Conservation (phyloP, 306 rosid genomes). For the Rubus parviflorus region DNA sequence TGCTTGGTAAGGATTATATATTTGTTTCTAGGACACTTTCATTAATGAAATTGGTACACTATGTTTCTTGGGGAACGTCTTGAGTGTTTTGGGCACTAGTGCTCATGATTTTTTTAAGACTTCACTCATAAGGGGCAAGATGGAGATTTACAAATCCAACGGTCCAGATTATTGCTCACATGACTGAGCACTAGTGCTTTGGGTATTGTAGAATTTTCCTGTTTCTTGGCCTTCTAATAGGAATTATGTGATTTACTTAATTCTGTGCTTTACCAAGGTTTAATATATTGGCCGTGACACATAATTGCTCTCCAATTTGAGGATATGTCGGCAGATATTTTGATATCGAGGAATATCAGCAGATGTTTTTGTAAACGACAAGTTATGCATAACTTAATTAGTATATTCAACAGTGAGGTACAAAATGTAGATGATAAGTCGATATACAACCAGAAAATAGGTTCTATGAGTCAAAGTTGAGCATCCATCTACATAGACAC, state of each 20-base stretch:
- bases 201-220: too few relatives aligned
- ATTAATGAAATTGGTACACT: too few relatives aligned
- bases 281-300: too few relatives aligned
- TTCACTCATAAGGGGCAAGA: too few relatives aligned
- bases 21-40: conserved; percentile 12
- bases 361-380: neutral
- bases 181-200: too few relatives aligned
- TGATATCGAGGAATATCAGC: neutral
- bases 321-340: neutral
- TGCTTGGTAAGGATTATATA: conserved; percentile 71
- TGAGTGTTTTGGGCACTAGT: too few relatives aligned
- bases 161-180: too few relatives aligned
- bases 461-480: neutral
- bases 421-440: neutral
- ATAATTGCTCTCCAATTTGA: neutral
- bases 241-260: too few relatives aligned
- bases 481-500: neutral
- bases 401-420: neutral
- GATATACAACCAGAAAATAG: neutral
- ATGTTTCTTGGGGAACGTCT: too few relatives aligned
- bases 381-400: neutral
- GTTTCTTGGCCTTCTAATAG: neutral
- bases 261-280: neutral
- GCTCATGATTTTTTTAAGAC: too few relatives aligned
- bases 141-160: too few relatives aligned